Conservation (phyloP, 768 basidiomycete genomes). For the Pleurotus cornucopiae region DNA sequence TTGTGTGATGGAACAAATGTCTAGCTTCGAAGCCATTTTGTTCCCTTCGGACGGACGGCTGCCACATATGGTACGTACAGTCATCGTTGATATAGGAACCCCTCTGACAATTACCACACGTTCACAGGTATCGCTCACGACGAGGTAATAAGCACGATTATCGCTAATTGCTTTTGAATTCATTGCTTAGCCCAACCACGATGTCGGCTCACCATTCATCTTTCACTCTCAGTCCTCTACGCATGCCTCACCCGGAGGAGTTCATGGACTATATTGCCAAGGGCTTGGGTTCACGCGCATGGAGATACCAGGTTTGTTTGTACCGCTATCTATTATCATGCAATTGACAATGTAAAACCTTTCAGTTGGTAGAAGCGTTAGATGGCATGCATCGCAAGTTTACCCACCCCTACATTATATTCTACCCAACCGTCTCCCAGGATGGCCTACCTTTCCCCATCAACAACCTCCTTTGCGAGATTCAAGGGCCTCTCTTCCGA, state of each 20-base stretch:
- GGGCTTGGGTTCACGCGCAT: slow-evolving; percentile 58
- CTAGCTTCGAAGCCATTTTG: too few species aligned
- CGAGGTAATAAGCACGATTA: too few species aligned
- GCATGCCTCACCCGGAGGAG: slow-evolving; percentile 79
- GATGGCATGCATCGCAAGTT: slow-evolving; percentile 80
- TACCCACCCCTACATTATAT: slow-evolving; percentile 74
- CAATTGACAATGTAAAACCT: slow-evolving; percentile 71
- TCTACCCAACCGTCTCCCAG: slow-evolving; percentile 70
- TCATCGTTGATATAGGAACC: too few species aligned
- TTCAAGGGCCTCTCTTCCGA: slow-evolving; percentile 60
- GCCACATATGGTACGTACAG: too few species aligned
- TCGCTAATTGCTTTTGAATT: too few species aligned
- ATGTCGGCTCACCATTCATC: slow-evolving; percentile 38
- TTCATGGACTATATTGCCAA: slow-evolving; percentile 83
- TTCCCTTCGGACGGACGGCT: too few species aligned
- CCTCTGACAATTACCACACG: too few species aligned
- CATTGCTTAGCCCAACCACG: slow-evolving; percentile 20
- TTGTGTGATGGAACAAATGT: too few species aligned
- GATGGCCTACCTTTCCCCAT: slow-evolving; percentile 80
- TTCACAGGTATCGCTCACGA: too few species aligned
- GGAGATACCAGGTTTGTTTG: slow-evolving; percentile 62
- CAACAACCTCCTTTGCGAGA: slow-evolving; percentile 71
- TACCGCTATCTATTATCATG: slow-evolving; percentile 51
- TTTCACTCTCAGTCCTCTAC: slow-evolving; percentile 42
- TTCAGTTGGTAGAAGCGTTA: slow-evolving; percentile 72